phyloP scores from a whole-genome alignment of 2,329 filamentous ascomycete genomes.

The Didymosphaeria variabile region DNA sequence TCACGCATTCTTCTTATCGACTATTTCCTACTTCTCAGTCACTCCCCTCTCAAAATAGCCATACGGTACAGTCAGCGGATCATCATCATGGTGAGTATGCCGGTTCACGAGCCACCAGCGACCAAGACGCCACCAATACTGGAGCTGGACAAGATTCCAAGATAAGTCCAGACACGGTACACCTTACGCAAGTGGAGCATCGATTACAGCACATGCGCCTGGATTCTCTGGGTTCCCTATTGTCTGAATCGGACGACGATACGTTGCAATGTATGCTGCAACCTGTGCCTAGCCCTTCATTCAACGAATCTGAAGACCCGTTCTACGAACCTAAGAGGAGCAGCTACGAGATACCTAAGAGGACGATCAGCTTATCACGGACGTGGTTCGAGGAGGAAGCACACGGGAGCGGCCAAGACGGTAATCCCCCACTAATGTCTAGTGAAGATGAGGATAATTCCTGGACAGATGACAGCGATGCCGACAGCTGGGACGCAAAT shows the following conservation, averaged over 20 bases:
- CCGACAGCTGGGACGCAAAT: constrained; percentile 47
- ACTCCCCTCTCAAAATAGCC: constrained; percentile 32
- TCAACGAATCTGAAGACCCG: constrained; percentile 21
- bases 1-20: constrained; percentile 42
- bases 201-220: constrained; percentile 35
- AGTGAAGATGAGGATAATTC: constrained; percentile 26
- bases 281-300: constrained; percentile 53
- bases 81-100: constrained; percentile 64
- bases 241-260: constrained; percentile 45
- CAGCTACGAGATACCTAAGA: constrained; percentile 7
- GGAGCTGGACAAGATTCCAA: constrained; percentile 8
- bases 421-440: background rate
- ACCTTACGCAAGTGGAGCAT: constrained; percentile 29
- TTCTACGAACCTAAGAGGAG: constrained; percentile 21
- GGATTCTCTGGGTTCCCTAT: constrained; percentile 42
- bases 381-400: constrained; percentile 22
- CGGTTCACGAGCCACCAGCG: constrained; percentile 31
- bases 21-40: constrained; percentile 49
- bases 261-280: constrained; percentile 52
- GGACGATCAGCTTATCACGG: constrained; percentile 4
- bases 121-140: constrained; percentile 14
- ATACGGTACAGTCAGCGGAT: constrained; percentile 47
- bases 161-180: constrained; percentile 34
- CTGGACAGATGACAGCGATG: constrained; percentile 51
- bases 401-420: background rate